Percentiles rank a stretch among this genome's conserved stretches.
phyloP scores from a whole-genome alignment of 2,329 filamentous ascomycete genomes.

The Chaetomiaceae sp. region DNA sequence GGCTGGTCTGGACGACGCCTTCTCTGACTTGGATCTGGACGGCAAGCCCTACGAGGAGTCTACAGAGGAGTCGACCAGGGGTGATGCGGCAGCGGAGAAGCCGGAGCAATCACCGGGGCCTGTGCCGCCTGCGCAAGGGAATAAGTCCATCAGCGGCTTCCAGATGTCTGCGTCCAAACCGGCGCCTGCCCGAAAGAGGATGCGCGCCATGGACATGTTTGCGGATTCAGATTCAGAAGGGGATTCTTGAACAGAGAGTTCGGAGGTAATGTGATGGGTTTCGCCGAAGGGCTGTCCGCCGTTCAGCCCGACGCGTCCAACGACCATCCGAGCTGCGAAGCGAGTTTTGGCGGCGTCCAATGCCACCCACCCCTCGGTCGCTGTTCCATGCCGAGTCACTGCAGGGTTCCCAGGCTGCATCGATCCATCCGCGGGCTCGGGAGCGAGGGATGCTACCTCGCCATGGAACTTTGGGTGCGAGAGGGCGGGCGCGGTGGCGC shows the following conservation, averaged over 20 bases:
- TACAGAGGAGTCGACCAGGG: not conserved
- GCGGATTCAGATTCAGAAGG: conserved; percentile 60
- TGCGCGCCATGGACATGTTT: conserved; percentile 84
- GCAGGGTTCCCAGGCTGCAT: conserved; percentile 2
- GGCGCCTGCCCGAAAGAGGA: conserved; percentile 51
- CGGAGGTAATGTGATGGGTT: conserved; percentile 17
- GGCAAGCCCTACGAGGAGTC: conserved; percentile 35
- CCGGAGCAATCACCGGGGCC: conserved; percentile 28
- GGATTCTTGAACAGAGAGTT: conserved; percentile 5
- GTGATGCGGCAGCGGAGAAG: conserved; percentile 31
- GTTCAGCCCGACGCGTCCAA: not conserved
- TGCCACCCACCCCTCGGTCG: conserved; percentile 2
- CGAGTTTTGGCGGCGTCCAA: not conserved
- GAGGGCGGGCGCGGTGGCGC: not conserved
- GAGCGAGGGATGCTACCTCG: conserved; percentile 4
- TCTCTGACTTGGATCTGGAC: conserved; percentile 36
- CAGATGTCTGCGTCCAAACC: conserved; percentile 26
- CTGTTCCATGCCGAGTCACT: not conserved
- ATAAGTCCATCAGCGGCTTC: conserved; percentile 26
- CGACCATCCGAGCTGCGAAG: not conserved
- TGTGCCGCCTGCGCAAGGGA: conserved; percentile 14
- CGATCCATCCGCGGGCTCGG: conserved; percentile 10
- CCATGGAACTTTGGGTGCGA: not conserved
- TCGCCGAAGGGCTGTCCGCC: conserved; percentile 4
- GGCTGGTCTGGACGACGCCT: conserved; percentile 21